Conservation (phyloP, 345 rosid genomes). For the Moricandia moricandioides region DNA sequence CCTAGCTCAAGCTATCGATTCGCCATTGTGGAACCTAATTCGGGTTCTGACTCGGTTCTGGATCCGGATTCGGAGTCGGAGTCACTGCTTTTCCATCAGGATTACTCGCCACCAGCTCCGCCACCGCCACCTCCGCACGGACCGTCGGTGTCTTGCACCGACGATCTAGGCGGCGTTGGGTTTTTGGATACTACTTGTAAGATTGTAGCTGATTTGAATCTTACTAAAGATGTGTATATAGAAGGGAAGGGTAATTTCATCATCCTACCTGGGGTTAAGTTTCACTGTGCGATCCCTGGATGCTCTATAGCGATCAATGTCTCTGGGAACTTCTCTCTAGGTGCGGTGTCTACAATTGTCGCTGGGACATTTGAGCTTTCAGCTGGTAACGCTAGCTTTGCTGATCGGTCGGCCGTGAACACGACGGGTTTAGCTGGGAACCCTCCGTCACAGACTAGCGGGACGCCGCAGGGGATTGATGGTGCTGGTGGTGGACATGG, state of each 20-base stretch:
- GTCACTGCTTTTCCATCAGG: constrained; percentile 62
- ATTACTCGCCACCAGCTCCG: constrained; percentile 95
- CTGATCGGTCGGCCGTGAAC: constrained; percentile 59
- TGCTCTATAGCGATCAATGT: constrained; percentile 74
- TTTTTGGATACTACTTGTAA: constrained; percentile 78
- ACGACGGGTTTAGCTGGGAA: constrained; percentile 82
- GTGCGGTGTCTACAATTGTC: constrained; percentile 58
- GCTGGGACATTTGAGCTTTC: constrained; percentile 67
- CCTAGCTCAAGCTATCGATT: constrained; percentile 41
- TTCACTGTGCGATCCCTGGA: constrained; percentile 62
- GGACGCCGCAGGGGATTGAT: constrained; percentile 81
- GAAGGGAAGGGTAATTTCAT: constrained; percentile 78
- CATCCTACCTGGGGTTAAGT: constrained; percentile 67
- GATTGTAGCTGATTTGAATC: constrained; percentile 81
- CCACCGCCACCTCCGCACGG: constrained; percentile 97
- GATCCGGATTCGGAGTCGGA: constrained; percentile 43
- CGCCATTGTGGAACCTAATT: constrained; percentile 46
- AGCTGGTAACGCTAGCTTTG: constrained; percentile 71
- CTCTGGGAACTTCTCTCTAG: constrained; percentile 73
- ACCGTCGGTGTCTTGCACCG: constrained; percentile 82
- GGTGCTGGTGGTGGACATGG: constrained; percentile 99
- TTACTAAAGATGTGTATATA: constrained; percentile 77
- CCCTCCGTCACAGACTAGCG: constrained; percentile 94
- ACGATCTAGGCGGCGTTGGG: constrained; percentile 91
- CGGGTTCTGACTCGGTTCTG: constrained; percentile 32